Conservation (phyloP, 257 asterid species). For the Ehretia macrophylla region DNA sequence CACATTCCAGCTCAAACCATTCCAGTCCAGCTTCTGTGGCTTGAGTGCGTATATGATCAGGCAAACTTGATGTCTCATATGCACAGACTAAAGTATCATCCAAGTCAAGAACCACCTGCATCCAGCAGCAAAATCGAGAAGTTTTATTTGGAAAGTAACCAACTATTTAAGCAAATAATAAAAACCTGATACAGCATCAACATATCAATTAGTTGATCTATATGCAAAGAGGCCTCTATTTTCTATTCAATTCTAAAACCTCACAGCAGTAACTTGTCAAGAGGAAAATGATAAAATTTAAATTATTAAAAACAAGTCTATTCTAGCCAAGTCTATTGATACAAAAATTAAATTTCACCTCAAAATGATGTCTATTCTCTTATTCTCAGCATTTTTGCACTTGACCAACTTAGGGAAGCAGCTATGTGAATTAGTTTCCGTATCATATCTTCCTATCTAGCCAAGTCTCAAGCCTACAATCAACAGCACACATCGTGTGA, state of each 20-base stretch:
- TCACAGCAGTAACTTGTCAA: not conserved
- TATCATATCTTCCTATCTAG: not conserved
- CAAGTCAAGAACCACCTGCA: constrained; percentile 91
- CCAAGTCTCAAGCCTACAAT: not conserved
- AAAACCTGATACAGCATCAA: not conserved
- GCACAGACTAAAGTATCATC: constrained; percentile 94
- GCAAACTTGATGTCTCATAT: constrained; percentile 78
- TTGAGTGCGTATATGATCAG: constrained; percentile 57
- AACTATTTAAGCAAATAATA: not conserved
- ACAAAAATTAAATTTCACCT: not conserved
- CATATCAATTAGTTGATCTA: too few species aligned
- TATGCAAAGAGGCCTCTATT: too few species aligned
- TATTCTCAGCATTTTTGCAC: not conserved
- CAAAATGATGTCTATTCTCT: not conserved
- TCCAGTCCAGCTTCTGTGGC: constrained; percentile 86
- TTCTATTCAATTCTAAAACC: not conserved
- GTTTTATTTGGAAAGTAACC: constrained; percentile 1
- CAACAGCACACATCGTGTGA: not conserved
- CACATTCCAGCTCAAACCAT: constrained; percentile 81
- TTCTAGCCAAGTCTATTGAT: too few species aligned
- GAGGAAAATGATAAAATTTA: too few species aligned
- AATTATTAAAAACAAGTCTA: too few species aligned
- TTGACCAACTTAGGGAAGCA: not conserved
- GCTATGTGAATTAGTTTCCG: not conserved
- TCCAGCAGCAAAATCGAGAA: constrained; percentile 17